Evolutionary conservation across 192 early-diverging fungal species (phyloP).

Genomic region (Cladochytrium replicatum): DNA sequence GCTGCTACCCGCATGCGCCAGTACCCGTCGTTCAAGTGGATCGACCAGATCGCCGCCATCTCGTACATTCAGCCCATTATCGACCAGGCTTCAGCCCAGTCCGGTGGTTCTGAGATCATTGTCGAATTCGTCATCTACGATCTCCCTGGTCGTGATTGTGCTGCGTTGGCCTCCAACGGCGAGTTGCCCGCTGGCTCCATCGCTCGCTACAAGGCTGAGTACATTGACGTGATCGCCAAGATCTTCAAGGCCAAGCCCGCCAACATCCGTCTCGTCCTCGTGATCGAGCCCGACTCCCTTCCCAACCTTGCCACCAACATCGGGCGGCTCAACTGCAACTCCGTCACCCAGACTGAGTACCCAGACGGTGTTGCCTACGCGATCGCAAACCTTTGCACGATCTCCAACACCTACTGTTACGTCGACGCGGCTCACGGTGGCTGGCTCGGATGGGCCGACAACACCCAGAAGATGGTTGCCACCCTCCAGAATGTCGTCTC

Average conservation of each 20-base stretch:
- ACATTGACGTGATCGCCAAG: slow-evolving; percentile 27
- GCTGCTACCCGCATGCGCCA: not conserved
- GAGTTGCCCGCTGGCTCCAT: slow-evolving; percentile 20
- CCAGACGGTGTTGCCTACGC: slow-evolving; percentile 34
- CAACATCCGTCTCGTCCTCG: slow-evolving; percentile 28
- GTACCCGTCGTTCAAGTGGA: slow-evolving; percentile 10
- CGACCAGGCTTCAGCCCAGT: slow-evolving; percentile 4
- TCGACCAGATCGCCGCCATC: slow-evolving; percentile 7
- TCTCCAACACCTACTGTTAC: slow-evolving; percentile 25
- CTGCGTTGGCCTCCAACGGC: slow-evolving; percentile 33
- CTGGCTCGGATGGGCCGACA: slow-evolving; percentile 32
- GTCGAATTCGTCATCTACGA: slow-evolving; percentile 37
- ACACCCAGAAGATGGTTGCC: slow-evolving; percentile 11
- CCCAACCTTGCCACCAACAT: slow-evolving; percentile 35
- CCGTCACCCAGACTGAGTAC: slow-evolving; percentile 16
- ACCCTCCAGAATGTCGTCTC: slow-evolving; percentile 18
- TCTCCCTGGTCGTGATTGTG: slow-evolving; percentile 40
- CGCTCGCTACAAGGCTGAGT: slow-evolving; percentile 25
- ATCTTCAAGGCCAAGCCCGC: slow-evolving; percentile 14
- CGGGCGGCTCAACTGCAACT: slow-evolving; percentile 9
- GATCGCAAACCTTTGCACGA: slow-evolving; percentile 15
- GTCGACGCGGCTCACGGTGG: slow-evolving; percentile 33
- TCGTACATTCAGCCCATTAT: not conserved
- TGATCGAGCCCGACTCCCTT: slow-evolving; percentile 36
- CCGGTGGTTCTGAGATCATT: slow-evolving; percentile 6